phyloP scores from a whole-genome alignment of 768 basidiomycete species.

The Hydnomerulius pinastri region DNA sequence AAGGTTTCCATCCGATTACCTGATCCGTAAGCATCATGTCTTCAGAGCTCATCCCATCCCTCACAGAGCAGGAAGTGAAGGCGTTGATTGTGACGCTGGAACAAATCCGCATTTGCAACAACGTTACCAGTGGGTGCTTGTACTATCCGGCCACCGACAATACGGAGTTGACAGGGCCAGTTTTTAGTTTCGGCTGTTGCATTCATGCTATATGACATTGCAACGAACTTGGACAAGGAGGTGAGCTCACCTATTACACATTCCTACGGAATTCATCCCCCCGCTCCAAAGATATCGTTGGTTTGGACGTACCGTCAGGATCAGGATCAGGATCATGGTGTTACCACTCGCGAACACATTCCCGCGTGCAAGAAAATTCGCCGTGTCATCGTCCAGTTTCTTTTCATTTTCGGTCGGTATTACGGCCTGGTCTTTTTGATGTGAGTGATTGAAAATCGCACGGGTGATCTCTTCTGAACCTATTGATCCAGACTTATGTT shows the following conservation, averaged over 20 bases:
- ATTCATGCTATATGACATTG: constrained; percentile 23
- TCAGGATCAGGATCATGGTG: not conserved
- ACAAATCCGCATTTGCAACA: constrained; percentile 18
- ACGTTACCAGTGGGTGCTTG: constrained; percentile 8
- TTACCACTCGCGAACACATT: too few relatives aligned
- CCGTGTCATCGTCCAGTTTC: constrained; percentile 9
- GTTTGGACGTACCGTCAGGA: constrained; percentile 14
- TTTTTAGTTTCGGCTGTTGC: constrained; percentile 13
- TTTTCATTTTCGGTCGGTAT: constrained; percentile 27
- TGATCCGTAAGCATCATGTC: constrained; percentile 8
- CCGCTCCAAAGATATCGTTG: constrained; percentile 19
- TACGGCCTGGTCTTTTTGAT: constrained; percentile 24
- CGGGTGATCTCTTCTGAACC: not conserved
- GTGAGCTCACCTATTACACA: not conserved
- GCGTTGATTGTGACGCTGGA: constrained; percentile 3
- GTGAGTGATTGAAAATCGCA: constrained; percentile 3
- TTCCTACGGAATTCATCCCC: not conserved
- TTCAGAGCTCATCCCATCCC: not conserved
- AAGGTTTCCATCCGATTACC: not conserved
- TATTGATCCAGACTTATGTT: constrained; percentile 13
- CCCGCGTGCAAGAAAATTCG: not conserved
- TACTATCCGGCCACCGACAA: not conserved
- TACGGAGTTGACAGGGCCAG: not conserved
- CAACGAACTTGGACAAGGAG: constrained; percentile 22
- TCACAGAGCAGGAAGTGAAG: constrained; percentile 4